A percentile compares a stretch with the other conserved stretches of the same genome.
phyloP scores from a whole-genome alignment of 2,329 filamentous ascomycete species.

The Fusarium sp. region DNA sequence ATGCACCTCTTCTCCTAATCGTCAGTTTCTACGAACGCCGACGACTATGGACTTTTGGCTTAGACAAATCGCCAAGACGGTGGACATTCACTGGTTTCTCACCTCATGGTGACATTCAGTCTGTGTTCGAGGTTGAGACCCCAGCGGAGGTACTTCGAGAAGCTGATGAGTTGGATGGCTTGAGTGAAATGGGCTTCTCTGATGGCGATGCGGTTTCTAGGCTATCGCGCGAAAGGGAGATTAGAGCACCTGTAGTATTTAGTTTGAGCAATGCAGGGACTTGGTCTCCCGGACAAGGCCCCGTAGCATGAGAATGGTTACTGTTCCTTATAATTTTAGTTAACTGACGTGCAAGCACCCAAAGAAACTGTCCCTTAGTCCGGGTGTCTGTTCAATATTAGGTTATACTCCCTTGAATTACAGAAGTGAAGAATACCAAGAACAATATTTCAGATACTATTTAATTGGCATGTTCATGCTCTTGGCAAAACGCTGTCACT shows the following conservation, averaged over 20 bases:
- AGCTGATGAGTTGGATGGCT: conserved; percentile 12
- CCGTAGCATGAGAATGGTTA: neutral
- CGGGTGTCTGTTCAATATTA: too few species aligned
- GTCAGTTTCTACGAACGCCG: conserved; percentile 69
- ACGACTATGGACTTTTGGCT: neutral
- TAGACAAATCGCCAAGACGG: neutral
- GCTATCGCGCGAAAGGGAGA: conserved; percentile 8
- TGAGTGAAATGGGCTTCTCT: conserved; percentile 24
- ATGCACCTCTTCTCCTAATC: conserved; percentile 69
- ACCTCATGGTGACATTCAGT: conserved; percentile 69
- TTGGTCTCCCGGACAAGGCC: neutral
- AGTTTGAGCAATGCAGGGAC: conserved; percentile 1
- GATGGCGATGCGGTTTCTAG: conserved; percentile 14
- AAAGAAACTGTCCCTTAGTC: too few species aligned
- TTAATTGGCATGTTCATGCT: too few species aligned
- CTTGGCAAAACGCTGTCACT: too few species aligned
- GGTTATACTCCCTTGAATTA: too few species aligned
- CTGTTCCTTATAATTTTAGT: too few species aligned
- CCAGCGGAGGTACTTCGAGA: conserved; percentile 45
- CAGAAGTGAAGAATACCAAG: too few species aligned
- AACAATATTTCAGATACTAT: too few species aligned
- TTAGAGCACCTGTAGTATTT: conserved; percentile 1
- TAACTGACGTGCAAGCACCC: too few species aligned
- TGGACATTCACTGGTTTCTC: conserved; percentile 59
- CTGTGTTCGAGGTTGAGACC: conserved; percentile 69